Conservation (phyloP, 495 filamentous ascomycete species). For the Aspergillus heteromorphus region DNA sequence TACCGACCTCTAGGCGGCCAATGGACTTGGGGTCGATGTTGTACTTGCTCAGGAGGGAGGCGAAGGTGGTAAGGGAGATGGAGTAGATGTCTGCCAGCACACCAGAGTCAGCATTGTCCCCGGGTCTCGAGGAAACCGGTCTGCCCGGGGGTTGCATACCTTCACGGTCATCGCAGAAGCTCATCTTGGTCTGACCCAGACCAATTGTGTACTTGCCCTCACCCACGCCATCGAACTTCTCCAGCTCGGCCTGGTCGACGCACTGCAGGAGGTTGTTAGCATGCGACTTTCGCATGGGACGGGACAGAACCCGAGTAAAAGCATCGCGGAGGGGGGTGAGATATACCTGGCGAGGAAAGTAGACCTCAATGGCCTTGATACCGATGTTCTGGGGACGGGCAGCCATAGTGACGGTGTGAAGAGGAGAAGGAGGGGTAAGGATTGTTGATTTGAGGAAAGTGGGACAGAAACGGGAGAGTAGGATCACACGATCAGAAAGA, state of each 20-base stretch:
- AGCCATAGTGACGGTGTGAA: conserved; percentile 59
- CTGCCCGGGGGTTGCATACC: conserved; percentile 51
- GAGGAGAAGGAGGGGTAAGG: background rate
- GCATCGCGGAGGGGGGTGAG: no score
- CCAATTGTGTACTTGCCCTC: conserved; percentile 98
- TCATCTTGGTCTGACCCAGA: conserved; percentile 99
- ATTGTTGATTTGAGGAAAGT: background rate
- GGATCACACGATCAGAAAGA: background rate
- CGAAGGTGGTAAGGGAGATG: conserved; percentile 80
- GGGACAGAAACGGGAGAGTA: conserved; percentile 3
- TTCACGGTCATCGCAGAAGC: conserved; percentile 98
- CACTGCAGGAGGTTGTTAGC: conserved; percentile 56
- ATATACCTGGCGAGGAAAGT: conserved; percentile 91
- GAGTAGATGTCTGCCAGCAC: conserved; percentile 86
- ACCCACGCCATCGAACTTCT: conserved; percentile 96
- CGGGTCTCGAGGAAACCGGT: background rate
- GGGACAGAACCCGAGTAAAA: no score
- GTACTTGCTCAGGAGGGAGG: conserved; percentile 88
- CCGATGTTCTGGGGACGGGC: conserved; percentile 91
- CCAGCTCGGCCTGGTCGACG: conserved; percentile 91
- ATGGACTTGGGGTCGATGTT: conserved; percentile 84
- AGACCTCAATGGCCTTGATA: conserved; percentile 99
- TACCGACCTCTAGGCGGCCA: conserved; percentile 94
- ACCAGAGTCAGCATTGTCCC: conserved; percentile 1
- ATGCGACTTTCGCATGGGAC: background rate